phyloP scores from a whole-genome alignment of 2,329 filamentous ascomycete species.

The Camptophora hylomeconis region DNA sequence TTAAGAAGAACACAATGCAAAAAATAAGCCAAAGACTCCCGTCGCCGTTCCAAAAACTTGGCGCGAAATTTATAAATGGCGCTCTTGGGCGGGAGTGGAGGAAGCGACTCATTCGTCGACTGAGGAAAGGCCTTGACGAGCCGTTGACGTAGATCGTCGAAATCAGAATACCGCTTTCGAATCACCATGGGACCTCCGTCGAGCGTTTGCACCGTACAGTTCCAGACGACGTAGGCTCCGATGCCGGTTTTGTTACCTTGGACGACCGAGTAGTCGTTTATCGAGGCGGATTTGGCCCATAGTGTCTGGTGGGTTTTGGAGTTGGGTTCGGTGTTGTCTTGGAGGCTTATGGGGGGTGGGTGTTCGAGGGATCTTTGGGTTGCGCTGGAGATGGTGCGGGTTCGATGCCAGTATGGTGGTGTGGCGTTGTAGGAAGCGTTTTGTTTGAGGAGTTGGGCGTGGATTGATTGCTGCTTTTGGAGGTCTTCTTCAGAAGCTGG shows the following conservation, averaged over 20 bases:
- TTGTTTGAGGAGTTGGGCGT: not conserved
- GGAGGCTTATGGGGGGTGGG: constrained; percentile 43
- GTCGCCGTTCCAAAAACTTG: constrained; percentile 72
- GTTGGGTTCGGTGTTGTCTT: constrained; percentile 49
- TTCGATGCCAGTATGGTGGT: constrained; percentile 34
- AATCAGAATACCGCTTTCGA: constrained; percentile 72
- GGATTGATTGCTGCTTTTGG: not conserved
- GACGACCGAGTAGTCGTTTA: constrained; percentile 50
- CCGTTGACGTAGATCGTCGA: constrained; percentile 64
- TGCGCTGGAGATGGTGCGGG: constrained; percentile 27
- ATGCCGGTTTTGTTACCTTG: constrained; percentile 37
- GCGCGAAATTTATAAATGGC: constrained; percentile 68
- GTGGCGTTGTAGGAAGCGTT: constrained; percentile 4
- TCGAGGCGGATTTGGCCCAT: constrained; percentile 49
- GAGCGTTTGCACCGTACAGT: constrained; percentile 74
- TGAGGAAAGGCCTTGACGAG: constrained; percentile 71
- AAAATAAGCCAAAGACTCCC: constrained; percentile 78
- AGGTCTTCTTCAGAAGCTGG: not conserved
- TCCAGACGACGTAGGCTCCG: constrained; percentile 95
- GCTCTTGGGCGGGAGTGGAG: constrained; percentile 82
- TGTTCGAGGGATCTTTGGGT: constrained; percentile 27
- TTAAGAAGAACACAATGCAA: constrained; percentile 86
- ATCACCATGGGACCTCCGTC: constrained; percentile 48
- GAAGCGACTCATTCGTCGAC: constrained; percentile 55
- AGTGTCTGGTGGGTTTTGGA: constrained; percentile 44